Evolutionary conservation across 139 green algal species (phyloP).

Genomic region (Chlamydomonas sphaeroides): DNA sequence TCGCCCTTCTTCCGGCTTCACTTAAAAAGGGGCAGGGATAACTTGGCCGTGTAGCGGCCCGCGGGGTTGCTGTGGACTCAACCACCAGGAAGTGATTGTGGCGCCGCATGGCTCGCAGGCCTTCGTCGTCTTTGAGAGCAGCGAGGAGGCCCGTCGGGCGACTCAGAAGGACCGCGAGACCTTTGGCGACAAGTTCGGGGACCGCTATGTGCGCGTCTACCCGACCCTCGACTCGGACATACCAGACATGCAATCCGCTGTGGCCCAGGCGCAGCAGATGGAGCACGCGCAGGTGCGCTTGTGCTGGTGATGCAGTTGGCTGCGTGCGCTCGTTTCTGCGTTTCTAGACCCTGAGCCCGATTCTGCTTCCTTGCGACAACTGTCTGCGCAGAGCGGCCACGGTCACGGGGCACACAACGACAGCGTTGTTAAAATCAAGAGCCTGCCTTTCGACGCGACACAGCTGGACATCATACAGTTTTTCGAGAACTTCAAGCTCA

Average conservation of each 20-base stretch:
- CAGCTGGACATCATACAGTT: slow-evolving; percentile 77
- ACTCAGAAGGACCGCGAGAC: slow-evolving; percentile 80
- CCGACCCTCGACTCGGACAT: slow-evolving; percentile 68
- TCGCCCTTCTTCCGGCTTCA: no score
- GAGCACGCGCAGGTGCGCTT: slow-evolving; percentile 39
- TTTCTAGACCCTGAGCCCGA: no score
- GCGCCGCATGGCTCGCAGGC: slow-evolving; percentile 66
- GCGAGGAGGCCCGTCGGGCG: slow-evolving; percentile 65
- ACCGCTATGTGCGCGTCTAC: slow-evolving; percentile 81
- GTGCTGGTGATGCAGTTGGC: no score
- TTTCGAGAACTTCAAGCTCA: slow-evolving; percentile 68
- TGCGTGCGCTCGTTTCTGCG: no score
- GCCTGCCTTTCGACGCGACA: slow-evolving; percentile 72
- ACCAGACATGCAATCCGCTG: slow-evolving; percentile 64
- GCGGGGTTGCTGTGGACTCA: no score
- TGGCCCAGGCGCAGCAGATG: slow-evolving; percentile 51
- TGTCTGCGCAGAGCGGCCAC: no score
- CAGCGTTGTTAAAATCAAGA: slow-evolving; percentile 79
- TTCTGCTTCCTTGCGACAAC: no score
- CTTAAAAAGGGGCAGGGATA: no score
- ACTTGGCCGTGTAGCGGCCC: no score
- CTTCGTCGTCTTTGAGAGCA: slow-evolving; percentile 71
- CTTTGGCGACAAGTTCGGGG: slow-evolving; percentile 75
- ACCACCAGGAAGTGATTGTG: no score
- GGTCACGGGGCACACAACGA: slow-evolving; percentile 52